These are phyloP conservation scores for Xylaria sp. DNA, from an alignment of 2,329 filamentous ascomycete species.

Conservation along the genomic window DNA sequence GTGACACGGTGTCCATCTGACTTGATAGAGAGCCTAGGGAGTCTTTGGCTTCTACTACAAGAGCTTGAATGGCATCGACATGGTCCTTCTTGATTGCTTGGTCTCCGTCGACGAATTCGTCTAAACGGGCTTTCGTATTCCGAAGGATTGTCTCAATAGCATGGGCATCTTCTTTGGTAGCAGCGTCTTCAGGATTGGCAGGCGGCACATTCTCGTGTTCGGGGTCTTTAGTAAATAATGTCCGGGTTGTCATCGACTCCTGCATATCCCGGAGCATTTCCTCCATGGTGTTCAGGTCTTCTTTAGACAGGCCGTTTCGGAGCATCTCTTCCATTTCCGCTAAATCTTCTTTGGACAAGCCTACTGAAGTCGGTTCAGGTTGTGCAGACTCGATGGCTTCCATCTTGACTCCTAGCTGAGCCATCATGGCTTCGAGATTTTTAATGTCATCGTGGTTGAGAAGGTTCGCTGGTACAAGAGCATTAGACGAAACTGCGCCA, in stretches of 20 bases:
- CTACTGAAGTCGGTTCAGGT: constrained; percentile 38
- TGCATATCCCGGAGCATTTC: constrained; percentile 52
- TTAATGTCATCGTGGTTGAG: constrained; percentile 76
- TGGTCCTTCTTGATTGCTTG: constrained; percentile 69
- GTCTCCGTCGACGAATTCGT: constrained; percentile 76
- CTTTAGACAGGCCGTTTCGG: constrained; percentile 46
- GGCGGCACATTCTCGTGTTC: constrained; percentile 30
- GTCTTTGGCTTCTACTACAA: constrained; percentile 75
- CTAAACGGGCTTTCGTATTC: constrained; percentile 85
- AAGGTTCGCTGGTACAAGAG: constrained; percentile 53
- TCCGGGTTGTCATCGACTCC: constrained; percentile 40
- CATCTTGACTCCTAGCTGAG: constrained; percentile 81
- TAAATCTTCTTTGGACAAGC: constrained; percentile 23
- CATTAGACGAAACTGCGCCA: constrained; percentile 54
- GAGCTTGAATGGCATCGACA: constrained; percentile 65
- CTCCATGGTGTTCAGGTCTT: constrained; percentile 53
- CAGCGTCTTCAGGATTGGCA: constrained; percentile 48
- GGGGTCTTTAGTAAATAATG: constrained; percentile 24
- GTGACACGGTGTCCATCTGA: constrained; percentile 70
- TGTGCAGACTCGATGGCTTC: constrained; percentile 69
- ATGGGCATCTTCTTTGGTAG: constrained; percentile 81
- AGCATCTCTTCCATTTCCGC: constrained; percentile 28
- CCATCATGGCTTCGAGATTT: constrained; percentile 81
- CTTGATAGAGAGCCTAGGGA: constrained; percentile 67
- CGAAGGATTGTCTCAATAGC: constrained; percentile 88